These are phyloP conservation scores for Termitomyces sp. DNA, from an alignment of 768 basidiomycete genomes.

Conservation along the genomic window DNA sequence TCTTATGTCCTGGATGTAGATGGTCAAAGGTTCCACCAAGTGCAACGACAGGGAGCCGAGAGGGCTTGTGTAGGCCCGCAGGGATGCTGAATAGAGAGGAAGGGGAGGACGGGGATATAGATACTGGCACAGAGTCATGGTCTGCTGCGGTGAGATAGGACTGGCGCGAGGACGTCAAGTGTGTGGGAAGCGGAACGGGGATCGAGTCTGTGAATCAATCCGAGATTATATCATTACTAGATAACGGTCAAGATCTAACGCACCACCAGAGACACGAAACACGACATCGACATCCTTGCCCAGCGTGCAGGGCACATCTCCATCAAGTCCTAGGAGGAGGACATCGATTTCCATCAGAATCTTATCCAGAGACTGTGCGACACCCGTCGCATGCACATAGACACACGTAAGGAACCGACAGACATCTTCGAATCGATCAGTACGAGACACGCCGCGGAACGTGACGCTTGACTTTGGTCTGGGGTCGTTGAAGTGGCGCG, in stretches of 20 bases:
- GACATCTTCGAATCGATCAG: conserved; percentile 53
- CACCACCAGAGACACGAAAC: conserved; percentile 45
- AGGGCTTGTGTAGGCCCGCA: conserved; percentile 10
- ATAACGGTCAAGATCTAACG: neutral
- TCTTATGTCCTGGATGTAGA: conserved; percentile 95
- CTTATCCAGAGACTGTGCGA: conserved; percentile 61
- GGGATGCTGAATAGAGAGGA: conserved; percentile 1
- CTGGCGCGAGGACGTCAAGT: conserved; percentile 32
- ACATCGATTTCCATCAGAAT: conserved; percentile 77
- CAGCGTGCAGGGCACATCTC: conserved; percentile 34
- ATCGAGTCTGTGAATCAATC: conserved; percentile 27
- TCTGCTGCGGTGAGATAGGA: conserved; percentile 28
- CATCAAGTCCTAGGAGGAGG: conserved; percentile 54
- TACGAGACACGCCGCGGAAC: conserved; percentile 29
- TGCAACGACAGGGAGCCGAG: conserved; percentile 61
- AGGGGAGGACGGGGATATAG: neutral
- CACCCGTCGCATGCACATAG: conserved; percentile 81
- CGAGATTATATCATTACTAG: neutral
- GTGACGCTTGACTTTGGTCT: conserved; percentile 13
- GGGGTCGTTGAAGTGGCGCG: conserved; percentile 46
- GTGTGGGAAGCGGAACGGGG: conserved; percentile 35
- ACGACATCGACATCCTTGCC: conserved; percentile 39
- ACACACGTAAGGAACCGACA: conserved; percentile 77
- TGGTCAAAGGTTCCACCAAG: conserved; percentile 98
- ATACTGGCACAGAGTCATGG: conserved; percentile 4